Base-by-base conservation (phyloP, 306 rosid genomes). In the Potentilla sterilis region DNA sequence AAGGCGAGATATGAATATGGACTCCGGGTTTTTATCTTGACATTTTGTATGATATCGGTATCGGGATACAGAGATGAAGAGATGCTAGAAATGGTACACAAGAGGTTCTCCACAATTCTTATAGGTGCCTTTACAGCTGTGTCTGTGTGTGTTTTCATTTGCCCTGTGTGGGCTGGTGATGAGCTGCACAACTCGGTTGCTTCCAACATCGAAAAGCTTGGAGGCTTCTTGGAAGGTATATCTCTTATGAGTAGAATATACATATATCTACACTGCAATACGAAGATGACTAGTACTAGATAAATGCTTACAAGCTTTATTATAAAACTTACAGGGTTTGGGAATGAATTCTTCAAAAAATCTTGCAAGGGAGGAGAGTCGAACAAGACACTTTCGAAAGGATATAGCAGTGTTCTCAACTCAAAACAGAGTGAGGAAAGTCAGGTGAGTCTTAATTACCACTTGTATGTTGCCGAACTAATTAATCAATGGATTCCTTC, bases 1-100 rank as follows among this genome's bases (percentile, higher is more conserved):
- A 86, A 87, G 72, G 85, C 87, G 0, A 81, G 88, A 77, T 84
- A 85, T 24, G 95, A 89, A 67, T 89, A 87, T 19, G 90, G 90
- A 47, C 77, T 86, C 57, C 54, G 84, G 32, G 82, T 85, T 54
- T 87, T 82, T 70, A 82, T 85, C 63, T 75, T 89, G 78, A 85
- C 89, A 21, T 87, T 82, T 74, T 73, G 88, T 42, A 7, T 87
- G 78, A 81, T 89, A 38, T 80, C 87, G 2, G 75, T 87, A 2
- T 84, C 89, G 0, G 76, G 94, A 58, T 82, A 79, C 42, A 69
- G 82, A 67, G 84, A 81, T 1, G 38, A 64, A 0, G 65, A 82
- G 19, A 78, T 86, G 22, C 8, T 81, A 35, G 63, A 82, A 9
- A 80, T 73, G 66, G 90, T 84, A n/a, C 67, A 73, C 40, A 65